Evolutionary conservation across 768 basidiomycete genomes (phyloP).

Genomic region (Termitomyces sp.): DNA sequence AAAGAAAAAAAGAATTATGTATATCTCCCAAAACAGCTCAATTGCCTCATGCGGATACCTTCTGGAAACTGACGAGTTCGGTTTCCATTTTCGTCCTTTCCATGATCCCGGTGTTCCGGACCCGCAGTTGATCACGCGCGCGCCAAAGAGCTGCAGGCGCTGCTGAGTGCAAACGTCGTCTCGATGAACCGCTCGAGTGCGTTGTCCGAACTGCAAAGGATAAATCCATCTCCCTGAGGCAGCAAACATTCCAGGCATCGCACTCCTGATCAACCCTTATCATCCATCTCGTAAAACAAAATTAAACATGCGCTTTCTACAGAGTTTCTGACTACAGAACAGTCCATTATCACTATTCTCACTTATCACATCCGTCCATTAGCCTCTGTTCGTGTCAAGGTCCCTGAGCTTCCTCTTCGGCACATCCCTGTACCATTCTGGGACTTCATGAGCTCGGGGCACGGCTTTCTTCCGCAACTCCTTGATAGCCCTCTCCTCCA

Average conservation of each 20-base stretch:
- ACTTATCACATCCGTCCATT: background rate
- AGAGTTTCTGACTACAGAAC: background rate
- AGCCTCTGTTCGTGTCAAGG: slow-evolving; percentile 5
- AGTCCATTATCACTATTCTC: background rate
- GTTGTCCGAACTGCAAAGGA: slow-evolving; percentile 1
- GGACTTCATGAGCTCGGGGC: slow-evolving; percentile 65
- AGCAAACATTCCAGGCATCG: background rate
- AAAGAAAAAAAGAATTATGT: slow-evolving; percentile 5
- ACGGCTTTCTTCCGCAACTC: slow-evolving; percentile 60
- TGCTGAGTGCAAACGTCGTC: background rate
- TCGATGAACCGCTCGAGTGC: too few species aligned
- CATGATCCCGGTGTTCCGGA: slow-evolving; percentile 18
- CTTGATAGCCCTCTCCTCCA: slow-evolving; percentile 55
- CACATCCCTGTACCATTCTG: slow-evolving; percentile 71
- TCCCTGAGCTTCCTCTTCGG: slow-evolving; percentile 44
- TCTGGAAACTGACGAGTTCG: slow-evolving; percentile 15
- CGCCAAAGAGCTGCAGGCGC: slow-evolving; percentile 3
- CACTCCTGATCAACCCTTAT: slow-evolving; percentile 4
- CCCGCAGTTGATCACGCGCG: slow-evolving; percentile 12
- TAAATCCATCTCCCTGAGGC: background rate
- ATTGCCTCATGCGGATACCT: too few species aligned
- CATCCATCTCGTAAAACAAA: background rate
- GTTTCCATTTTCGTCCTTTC: slow-evolving; percentile 2
- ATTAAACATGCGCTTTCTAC: background rate
- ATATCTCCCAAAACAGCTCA: slow-evolving; percentile 14